phyloP scores from a whole-genome alignment of 2,329 filamentous ascomycete genomes.

The Metarhizium brunneum region DNA sequence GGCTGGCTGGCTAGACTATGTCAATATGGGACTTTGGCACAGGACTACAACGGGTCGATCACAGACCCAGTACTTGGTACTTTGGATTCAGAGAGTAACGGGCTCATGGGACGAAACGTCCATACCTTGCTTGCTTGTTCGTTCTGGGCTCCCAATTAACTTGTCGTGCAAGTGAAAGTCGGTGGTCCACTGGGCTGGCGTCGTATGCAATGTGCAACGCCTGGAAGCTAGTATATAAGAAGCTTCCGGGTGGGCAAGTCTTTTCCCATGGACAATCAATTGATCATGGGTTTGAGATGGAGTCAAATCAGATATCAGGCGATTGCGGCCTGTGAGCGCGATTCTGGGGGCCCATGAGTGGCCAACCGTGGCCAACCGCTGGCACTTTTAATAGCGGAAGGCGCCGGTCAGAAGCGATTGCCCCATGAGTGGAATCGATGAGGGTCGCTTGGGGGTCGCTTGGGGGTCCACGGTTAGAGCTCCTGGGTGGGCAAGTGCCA shows the following conservation, averaged over 20 bases:
- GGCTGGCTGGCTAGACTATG: not conserved
- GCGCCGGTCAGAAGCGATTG: not conserved
- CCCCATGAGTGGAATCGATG: not conserved
- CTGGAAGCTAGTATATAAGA: too few relatives aligned
- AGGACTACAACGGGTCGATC: not conserved
- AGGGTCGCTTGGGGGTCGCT: not conserved
- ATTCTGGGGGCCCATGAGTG: not conserved
- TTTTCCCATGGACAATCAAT: not conserved
- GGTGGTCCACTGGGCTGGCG: not conserved
- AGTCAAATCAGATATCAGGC: not conserved
- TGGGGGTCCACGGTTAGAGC: not conserved
- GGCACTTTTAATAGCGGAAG: not conserved
- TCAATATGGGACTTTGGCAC: not conserved
- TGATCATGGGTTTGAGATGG: not conserved
- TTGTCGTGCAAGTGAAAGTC: not conserved
- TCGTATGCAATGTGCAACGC: not conserved
- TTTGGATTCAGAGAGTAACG: not conserved
- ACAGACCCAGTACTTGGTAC: not conserved
- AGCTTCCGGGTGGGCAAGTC: not conserved
- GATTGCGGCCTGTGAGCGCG: not conserved
- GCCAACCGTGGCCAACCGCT: too few relatives aligned
- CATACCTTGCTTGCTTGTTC: not conserved
- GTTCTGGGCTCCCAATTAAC: not conserved
- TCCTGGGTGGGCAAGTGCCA: not conserved
- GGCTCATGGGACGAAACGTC: not conserved